These are phyloP conservation scores for Venturia oleaginea DNA, from an alignment of 2,329 filamentous ascomycete genomes.

Conservation along the genomic window DNA sequence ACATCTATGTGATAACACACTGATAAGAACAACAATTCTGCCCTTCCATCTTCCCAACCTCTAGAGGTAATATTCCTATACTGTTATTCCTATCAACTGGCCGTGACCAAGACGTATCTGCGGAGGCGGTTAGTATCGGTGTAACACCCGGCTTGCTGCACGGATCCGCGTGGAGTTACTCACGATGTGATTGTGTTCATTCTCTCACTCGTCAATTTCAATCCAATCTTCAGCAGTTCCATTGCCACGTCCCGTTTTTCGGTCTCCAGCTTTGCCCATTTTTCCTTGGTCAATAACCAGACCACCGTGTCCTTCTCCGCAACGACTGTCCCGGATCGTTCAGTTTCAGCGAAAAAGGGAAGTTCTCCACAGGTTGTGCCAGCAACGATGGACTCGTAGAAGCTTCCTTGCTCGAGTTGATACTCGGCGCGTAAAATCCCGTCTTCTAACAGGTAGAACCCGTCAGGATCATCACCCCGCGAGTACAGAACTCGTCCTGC, in stretches of 20 bases:
- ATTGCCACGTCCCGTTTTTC: conserved; percentile 68
- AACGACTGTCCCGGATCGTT: conserved; percentile 74
- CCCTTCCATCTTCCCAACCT: conserved; percentile 1
- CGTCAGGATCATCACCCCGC: conserved; percentile 63
- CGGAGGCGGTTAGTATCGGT: conserved; percentile 6
- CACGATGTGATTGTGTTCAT: conserved; percentile 64
- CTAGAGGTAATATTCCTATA: not conserved
- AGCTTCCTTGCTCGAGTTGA: conserved; percentile 75
- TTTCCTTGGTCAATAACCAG: conserved; percentile 67
- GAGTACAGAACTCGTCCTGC: conserved; percentile 68
- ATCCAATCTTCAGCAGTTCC: conserved; percentile 75
- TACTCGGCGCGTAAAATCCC: conserved; percentile 89
- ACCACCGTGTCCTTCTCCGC: conserved; percentile 74
- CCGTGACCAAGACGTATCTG: conserved; percentile 34
- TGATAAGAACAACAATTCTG: not conserved
- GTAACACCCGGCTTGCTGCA: conserved; percentile 1
- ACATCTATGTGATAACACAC: conserved; percentile 1
- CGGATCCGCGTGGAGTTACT: conserved; percentile 22
- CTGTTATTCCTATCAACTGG: conserved; percentile 21
- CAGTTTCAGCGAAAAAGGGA: conserved; percentile 89
- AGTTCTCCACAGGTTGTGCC: conserved; percentile 93
- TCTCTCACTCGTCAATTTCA: conserved; percentile 90
- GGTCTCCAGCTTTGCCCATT: conserved; percentile 64
- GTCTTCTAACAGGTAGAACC: conserved; percentile 83
- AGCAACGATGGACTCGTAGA: conserved; percentile 85